Evolutionary conservation across 257 asterid species (phyloP).

Genomic region (Penstemon barbatus): DNA sequence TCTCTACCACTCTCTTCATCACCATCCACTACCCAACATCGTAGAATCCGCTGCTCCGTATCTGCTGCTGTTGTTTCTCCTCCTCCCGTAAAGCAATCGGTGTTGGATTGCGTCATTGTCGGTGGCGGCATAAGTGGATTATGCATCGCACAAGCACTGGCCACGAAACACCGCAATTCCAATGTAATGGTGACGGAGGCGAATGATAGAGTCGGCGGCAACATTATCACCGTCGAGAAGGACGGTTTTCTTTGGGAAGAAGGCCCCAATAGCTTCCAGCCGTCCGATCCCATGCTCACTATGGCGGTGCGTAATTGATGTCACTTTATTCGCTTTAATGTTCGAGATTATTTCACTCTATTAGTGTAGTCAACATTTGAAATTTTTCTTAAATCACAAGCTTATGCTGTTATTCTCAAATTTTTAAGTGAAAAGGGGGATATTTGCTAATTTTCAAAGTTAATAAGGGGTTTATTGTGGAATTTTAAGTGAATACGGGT

Average conservation of each 20-base stretch:
- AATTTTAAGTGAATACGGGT: too few relatives aligned
- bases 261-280: conserved; percentile 99
- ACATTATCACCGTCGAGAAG: conserved; percentile 76
- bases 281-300: conserved; percentile 85
- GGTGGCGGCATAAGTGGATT: conserved; percentile 96
- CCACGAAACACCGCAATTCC: conserved; percentile 56
- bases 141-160: conserved; percentile 77
- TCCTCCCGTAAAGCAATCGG: conserved; percentile 26
- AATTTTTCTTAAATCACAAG: too few relatives aligned
- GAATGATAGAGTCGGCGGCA: conserved; percentile 87
- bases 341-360: too few relatives aligned
- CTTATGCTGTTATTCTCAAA: too few relatives aligned
- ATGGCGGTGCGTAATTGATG: conserved; percentile 49
- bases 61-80: conserved; percentile 48
- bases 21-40: conserved; percentile 20
- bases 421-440: too few relatives aligned
- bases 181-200: conserved; percentile 84
- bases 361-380: too few relatives aligned
- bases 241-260: conserved; percentile 98
- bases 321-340: background rate
- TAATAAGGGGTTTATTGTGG: too few relatives aligned
- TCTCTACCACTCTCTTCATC: conserved; percentile 28
- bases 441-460: too few relatives aligned
- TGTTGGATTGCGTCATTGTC: conserved; percentile 78
- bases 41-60: conserved; percentile 51